Evolutionary conservation across 2,329 filamentous ascomycete species (phyloP).

Genomic region (Xylariaceae sp.): DNA sequence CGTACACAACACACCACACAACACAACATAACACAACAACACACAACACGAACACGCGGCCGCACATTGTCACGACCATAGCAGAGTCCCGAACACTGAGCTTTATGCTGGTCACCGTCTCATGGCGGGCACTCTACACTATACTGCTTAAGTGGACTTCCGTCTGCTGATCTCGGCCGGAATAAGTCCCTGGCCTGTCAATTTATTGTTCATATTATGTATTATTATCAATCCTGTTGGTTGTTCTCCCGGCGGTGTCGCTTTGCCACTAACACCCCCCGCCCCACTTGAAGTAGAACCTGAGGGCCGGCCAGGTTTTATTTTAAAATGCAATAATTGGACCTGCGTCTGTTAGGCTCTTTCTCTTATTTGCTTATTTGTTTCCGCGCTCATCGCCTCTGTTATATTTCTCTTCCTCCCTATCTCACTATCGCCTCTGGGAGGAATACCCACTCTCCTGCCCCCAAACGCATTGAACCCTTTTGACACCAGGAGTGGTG

Average conservation of each 20-base stretch:
- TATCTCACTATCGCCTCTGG: constrained; percentile 4
- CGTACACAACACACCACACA: no score
- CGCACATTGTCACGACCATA: not conserved
- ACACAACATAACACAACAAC: no score
- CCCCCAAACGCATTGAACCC: constrained; percentile 1
- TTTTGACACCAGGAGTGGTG: constrained; percentile 10
- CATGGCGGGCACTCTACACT: constrained; percentile 18
- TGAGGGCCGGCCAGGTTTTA: constrained; percentile 14
- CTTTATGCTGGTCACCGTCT: constrained; percentile 17
- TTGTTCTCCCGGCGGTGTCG: constrained; percentile 19
- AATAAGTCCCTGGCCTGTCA: constrained; percentile 22
- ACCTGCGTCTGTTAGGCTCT: constrained; percentile 12
- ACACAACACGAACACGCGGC: no score
- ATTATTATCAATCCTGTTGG: constrained; percentile 17
- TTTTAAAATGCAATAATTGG: constrained; percentile 20
- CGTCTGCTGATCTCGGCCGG: constrained; percentile 23
- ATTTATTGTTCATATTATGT: constrained; percentile 19
- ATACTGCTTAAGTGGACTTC: constrained; percentile 22
- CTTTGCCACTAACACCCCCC: constrained; percentile 25
- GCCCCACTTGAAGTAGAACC: constrained; percentile 18
- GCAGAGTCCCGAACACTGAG: constrained; percentile 6
- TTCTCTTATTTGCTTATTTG: constrained; percentile 5
- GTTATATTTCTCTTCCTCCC: constrained; percentile 2
- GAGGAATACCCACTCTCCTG: constrained; percentile 10
- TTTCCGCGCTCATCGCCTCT: constrained; percentile 4